Evolutionary conservation across 208 protist genomes (phyloP).

Genomic region (Angomonas desouzai): DNA sequence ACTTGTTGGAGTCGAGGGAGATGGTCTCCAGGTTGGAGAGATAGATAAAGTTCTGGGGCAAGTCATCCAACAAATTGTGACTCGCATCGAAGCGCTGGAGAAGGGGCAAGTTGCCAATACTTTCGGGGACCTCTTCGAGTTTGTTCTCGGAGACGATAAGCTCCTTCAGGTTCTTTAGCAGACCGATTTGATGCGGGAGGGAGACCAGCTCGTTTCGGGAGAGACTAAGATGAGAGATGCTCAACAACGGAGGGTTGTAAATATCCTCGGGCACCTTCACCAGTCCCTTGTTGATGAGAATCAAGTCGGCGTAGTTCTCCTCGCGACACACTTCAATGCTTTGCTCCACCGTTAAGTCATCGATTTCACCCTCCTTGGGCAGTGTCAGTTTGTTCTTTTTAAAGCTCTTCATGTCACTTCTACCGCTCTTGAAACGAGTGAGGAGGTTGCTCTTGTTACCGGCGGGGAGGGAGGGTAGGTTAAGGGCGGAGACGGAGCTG

Average conservation of each 20-base stretch:
- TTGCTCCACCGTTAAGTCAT: conserved; percentile 57
- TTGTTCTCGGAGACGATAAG: conserved; percentile 80
- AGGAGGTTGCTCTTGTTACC: background rate
- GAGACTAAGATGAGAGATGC: conserved; percentile 63
- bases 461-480: background rate
- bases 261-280: conserved; percentile 58
- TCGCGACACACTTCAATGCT: conserved; percentile 62
- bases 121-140: conserved; percentile 64
- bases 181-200: conserved; percentile 70
- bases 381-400: conserved; percentile 23
- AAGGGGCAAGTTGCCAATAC: conserved; percentile 53
- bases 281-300: conserved; percentile 71
- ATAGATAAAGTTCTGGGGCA: conserved; percentile 73
- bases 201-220: conserved; percentile 65
- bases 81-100: conserved; percentile 75
- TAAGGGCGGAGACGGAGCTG: background rate
- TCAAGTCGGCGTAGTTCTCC: conserved; percentile 39
- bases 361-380: conserved; percentile 64
- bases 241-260: conserved; percentile 62
- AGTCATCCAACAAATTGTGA: conserved; percentile 63
- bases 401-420: background rate
- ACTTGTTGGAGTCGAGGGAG: conserved; percentile 85
- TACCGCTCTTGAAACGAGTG: conserved; percentile 6
- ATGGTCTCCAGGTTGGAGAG: conserved; percentile 43
- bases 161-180: conserved; percentile 53